These are phyloP conservation scores for Xylaria venustula DNA, from an alignment of 495 filamentous ascomycete genomes.

Conservation along the genomic window DNA sequence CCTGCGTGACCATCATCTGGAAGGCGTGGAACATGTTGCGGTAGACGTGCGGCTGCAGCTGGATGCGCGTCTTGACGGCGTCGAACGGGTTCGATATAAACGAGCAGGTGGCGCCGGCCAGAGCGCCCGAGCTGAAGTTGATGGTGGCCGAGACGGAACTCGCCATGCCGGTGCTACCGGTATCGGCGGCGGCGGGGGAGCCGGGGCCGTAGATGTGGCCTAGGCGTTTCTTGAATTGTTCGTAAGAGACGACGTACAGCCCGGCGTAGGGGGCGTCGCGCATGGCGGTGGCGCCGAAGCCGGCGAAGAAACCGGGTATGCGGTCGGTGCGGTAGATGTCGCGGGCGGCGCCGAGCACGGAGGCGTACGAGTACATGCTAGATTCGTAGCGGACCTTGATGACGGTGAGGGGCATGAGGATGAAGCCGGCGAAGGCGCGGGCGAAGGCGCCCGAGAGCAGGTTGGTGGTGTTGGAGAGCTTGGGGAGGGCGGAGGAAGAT, in stretches of 20 bases:
- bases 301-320: slow-evolving; percentile 81
- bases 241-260: slow-evolving; percentile 92
- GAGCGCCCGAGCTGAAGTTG: slow-evolving; percentile 77
- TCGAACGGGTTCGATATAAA: slow-evolving; percentile 95
- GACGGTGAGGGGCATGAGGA: slow-evolving; percentile 95
- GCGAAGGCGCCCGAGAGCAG: slow-evolving; percentile 80
- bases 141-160: slow-evolving; percentile 61
- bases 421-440: slow-evolving; percentile 77
- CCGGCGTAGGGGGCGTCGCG: slow-evolving; percentile 95
- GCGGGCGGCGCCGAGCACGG: slow-evolving; percentile 64
- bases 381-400: slow-evolving; percentile 96
- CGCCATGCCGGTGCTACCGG: slow-evolving; percentile 23
- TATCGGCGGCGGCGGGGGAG: slow-evolving; percentile 11
- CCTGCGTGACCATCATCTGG: slow-evolving; percentile 73
- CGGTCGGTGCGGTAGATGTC: slow-evolving; percentile 78
- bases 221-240: slow-evolving; percentile 74
- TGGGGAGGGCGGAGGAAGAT: slow-evolving; percentile 71
- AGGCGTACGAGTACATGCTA: slow-evolving; percentile 79
- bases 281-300: slow-evolving; percentile 90
- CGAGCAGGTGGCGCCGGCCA: slow-evolving; percentile 79
- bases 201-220: slow-evolving; percentile 33
- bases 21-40: slow-evolving; percentile 79
- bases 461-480: slow-evolving; percentile 82
- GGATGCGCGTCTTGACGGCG: slow-evolving; percentile 90
- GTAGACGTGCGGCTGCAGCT: slow-evolving; percentile 83